phyloP scores from a whole-genome alignment of 495 filamentous ascomycete genomes.

The Cudoniella acicularis region DNA sequence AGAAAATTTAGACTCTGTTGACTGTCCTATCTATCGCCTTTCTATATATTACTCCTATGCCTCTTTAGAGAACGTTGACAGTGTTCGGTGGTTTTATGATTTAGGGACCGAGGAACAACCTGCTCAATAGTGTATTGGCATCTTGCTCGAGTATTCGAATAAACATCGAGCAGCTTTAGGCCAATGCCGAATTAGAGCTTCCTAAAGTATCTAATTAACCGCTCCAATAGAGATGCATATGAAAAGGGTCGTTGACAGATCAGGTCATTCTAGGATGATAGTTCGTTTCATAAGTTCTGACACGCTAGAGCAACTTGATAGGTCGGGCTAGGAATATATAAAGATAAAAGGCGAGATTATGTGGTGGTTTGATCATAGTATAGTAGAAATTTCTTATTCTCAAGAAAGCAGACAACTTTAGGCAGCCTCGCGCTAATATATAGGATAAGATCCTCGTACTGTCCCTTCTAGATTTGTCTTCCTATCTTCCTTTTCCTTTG shows the following conservation, averaged over 20 bases:
- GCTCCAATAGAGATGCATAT: not conserved
- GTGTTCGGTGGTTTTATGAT: not conserved
- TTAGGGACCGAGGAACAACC: not conserved
- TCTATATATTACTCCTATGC: not conserved
- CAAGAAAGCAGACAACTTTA: not conserved
- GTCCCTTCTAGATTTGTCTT: not conserved
- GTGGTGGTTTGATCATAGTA: conserved; percentile 1
- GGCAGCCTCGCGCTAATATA: not conserved
- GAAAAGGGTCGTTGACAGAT: not conserved
- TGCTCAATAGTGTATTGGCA: not conserved
- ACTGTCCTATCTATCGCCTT: not conserved
- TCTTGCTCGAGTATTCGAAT: conserved; percentile 1
- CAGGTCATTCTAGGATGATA: not conserved
- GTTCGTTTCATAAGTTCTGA: not conserved
- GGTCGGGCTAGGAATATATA: not conserved
- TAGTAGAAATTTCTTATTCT: not conserved
- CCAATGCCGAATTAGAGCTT: not conserved
- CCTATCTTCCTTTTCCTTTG: not conserved
- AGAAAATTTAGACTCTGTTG: not conserved
- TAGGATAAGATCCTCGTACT: not conserved
- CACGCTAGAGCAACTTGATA: not conserved
- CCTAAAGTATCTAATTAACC: not conserved
- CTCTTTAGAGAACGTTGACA: not conserved
- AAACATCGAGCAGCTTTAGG: not conserved
- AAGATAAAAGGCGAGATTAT: not conserved